These are phyloP conservation scores for Mycothermus thermophilus DNA, from an alignment of 495 filamentous ascomycete species.

Conservation along the genomic window DNA sequence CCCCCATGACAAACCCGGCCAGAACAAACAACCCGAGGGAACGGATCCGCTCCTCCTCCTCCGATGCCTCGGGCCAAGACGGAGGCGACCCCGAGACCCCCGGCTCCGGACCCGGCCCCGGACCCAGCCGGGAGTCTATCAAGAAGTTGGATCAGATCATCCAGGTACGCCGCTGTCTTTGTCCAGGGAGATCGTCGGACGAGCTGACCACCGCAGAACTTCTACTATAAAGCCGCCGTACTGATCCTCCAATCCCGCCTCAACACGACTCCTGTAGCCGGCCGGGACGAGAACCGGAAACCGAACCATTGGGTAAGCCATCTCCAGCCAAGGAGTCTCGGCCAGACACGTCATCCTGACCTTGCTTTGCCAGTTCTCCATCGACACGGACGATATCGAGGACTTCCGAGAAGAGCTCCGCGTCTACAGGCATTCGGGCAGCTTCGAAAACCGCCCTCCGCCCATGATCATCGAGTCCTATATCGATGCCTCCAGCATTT, in stretches of 20 bases:
- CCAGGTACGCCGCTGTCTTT: conserved; percentile 44
- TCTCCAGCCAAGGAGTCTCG: background rate
- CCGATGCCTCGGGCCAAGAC: conserved; percentile 24
- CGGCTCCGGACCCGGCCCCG: conserved; percentile 27
- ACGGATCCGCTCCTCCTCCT: conserved; percentile 25
- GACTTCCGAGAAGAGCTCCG: conserved; percentile 64
- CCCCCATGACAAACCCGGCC: conserved; percentile 50
- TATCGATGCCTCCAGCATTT: conserved; percentile 66
- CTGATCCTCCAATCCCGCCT: conserved; percentile 71
- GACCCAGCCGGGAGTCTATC: conserved; percentile 45
- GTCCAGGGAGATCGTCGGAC: background rate
- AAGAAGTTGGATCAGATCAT: conserved; percentile 81
- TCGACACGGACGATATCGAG: conserved; percentile 86
- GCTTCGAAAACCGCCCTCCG: conserved; percentile 62
- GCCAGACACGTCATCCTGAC: conserved; percentile 2
- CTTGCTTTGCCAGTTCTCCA: conserved; percentile 55
- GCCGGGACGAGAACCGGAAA: conserved; percentile 39
- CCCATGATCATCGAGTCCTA: conserved; percentile 84
- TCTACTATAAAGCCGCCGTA: conserved; percentile 76
- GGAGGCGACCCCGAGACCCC: conserved; percentile 20
- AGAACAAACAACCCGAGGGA: conserved; percentile 63
- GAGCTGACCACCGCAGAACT: conserved; percentile 49
- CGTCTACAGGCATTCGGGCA: conserved; percentile 65
- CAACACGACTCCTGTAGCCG: conserved; percentile 46
- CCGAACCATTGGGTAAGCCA: conserved; percentile 86